Base-by-base conservation (phyloP, 345 rosid genomes). In the Euphorbia tirucalli region DNA sequence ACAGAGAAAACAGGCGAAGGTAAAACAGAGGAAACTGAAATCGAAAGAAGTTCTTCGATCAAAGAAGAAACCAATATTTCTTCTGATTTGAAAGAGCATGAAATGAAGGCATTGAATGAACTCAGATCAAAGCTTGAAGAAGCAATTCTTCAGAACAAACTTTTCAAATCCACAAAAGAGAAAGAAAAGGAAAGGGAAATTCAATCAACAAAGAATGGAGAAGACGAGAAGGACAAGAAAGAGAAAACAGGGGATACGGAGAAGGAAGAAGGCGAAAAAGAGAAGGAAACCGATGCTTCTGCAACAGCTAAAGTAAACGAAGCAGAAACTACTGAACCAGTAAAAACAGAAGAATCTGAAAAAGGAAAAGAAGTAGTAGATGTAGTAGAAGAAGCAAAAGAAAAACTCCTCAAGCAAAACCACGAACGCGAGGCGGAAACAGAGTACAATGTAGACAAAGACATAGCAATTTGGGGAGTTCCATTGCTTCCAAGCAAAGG, bases 71-170 rank as follows among this genome's bases (percentile, higher is more conserved):
- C 49, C 27, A 39, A 28, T 18, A 18, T 28, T 27, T 39, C 63
- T 8, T 70, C 71, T 32, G 77, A 74, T 50, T 35, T 77, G 35
- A 74, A 58, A 74, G 79, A 75, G 39, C 35, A 50, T 66, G 84
- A 81, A 61, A 71, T 54, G 57, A 71, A 67, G 48, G 81, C 84
- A 18, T 61, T 81, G 66, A 39, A 31, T 0, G 82, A 67, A 44
- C 63, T 81, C 19, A 71, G 72, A 60, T 67, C 61, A 1, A 78
- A 64, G 68, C 13, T 81, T 9, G 82, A 81, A 54, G 81, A 81
- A 59, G 79, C 81, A 0, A 71, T 78, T 11, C 70, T 71, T 10
- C 55, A 49, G 14, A 81, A 78, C 58, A 66, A 68, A 32, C 35
- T 81, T 10, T 74, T 74, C 55, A 27, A 69, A 46, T 67, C 55